phyloP scores from a whole-genome alignment of 306 rosid genomes.

The Hippophae tibetana region DNA sequence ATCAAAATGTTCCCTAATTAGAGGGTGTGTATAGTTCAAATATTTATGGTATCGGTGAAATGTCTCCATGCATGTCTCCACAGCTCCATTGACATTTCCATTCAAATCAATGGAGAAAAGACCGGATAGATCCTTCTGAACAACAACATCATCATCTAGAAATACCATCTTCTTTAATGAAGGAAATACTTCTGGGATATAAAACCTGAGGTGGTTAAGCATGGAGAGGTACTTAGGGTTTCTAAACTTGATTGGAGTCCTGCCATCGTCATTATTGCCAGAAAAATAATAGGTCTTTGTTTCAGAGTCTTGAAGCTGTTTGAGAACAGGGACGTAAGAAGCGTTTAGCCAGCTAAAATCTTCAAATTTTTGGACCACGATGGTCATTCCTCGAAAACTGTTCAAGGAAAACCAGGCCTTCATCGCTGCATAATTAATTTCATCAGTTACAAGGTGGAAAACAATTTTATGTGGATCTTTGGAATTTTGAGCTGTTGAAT shows the following conservation, averaged over 20 bases:
- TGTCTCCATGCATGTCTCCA: conserved; percentile 94
- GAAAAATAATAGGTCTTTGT: conserved; percentile 81
- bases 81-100: conserved; percentile 77
- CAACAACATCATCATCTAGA: conserved; percentile 81
- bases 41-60: conserved; percentile 88
- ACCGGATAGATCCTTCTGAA: conserved; percentile 67
- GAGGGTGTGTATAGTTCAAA: conserved; percentile 80
- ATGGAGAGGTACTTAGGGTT: conserved; percentile 86
- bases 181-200: conserved; percentile 87
- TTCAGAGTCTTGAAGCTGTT: conserved; percentile 90
- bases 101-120: conserved; percentile 69
- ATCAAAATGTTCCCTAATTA: conserved; percentile 67
- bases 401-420: conserved; percentile 83
- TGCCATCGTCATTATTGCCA: conserved; percentile 51
- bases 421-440: conserved; percentile 73
- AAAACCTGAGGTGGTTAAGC: conserved; percentile 86
- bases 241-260: conserved; percentile 84
- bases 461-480: conserved; percentile 53
- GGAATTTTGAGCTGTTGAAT: conserved; percentile 67
- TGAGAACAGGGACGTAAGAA: conserved; percentile 85
- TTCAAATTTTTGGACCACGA: conserved; percentile 75
- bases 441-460: conserved; percentile 83
- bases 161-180: conserved; percentile 66
- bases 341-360: conserved; percentile 80
- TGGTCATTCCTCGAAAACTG: conserved; percentile 50